Percentiles rank a stretch among this genome's conserved stretches.
phyloP scores from a whole-genome alignment of 805 yeast species.

The Candida jianshihensis region DNA sequence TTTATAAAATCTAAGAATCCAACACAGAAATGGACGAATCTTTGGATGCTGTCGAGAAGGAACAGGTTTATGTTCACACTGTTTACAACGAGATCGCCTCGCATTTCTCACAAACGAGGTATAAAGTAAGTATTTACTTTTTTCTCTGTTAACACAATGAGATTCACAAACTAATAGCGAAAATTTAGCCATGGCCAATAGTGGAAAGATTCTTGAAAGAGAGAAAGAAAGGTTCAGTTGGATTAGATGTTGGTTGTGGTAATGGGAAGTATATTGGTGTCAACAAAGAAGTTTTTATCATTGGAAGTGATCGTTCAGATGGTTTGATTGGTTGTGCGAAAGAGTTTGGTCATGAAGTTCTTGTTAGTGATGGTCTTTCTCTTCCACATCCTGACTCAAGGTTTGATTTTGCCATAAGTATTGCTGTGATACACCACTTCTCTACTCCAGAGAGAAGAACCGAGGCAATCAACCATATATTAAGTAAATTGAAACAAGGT shows the following conservation, averaged over 20 bases:
- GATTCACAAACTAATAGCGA: too few relatives aligned
- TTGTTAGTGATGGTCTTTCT: constrained; percentile 75
- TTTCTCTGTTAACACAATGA: too few relatives aligned
- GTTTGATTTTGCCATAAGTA: constrained; percentile 81
- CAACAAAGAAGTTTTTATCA: constrained; percentile 57
- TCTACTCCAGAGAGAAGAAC: constrained; percentile 76
- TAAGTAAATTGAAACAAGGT: constrained; percentile 47
- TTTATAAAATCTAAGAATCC: too few relatives aligned
- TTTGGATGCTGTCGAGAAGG: constrained; percentile 49
- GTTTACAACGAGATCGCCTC: constrained; percentile 89
- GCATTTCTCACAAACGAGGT: constrained; percentile 90
- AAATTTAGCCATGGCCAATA: constrained; percentile 83
- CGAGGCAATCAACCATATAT: constrained; percentile 63
- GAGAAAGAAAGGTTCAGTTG: constrained; percentile 52
- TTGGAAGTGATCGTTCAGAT: constrained; percentile 71
- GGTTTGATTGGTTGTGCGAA: constrained; percentile 63
- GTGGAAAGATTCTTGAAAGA: constrained; percentile 62
- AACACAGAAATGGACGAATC: constrained; percentile 22
- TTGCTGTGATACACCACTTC: constrained; percentile 95
- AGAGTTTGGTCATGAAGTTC: constrained; percentile 42
- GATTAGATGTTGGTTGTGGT: constrained; percentile 95
- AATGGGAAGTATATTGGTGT: constrained; percentile 86
- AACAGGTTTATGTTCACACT: constrained; percentile 76
- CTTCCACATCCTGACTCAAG: constrained; percentile 45
- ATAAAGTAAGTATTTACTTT: constrained; percentile 37